Percentiles rank a stretch among this genome's conserved stretches.
Conservation (phyloP, 352 stramenopile genomes). For the Plasmopara muralis region DNA sequence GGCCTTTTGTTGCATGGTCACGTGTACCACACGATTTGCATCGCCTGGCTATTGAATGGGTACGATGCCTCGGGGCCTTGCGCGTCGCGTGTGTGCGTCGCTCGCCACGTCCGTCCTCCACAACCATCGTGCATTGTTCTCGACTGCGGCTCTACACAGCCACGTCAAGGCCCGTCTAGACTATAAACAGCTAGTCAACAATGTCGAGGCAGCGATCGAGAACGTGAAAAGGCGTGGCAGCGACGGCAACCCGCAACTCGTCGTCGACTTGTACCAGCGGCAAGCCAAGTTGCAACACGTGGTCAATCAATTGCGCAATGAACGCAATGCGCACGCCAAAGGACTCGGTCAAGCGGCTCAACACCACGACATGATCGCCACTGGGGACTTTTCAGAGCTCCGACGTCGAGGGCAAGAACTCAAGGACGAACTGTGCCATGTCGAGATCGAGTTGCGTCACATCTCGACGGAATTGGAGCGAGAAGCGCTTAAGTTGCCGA, state of each 20-base stretch:
- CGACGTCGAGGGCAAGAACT: conserved; percentile 42
- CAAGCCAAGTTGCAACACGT: conserved; percentile 46
- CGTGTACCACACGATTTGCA: neutral
- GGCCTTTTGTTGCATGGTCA: too few relatives aligned
- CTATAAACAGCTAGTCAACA: conserved; percentile 61
- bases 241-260: conserved; percentile 53
- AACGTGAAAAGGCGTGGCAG: conserved; percentile 66
- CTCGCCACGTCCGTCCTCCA: neutral
- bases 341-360: conserved; percentile 34
- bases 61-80: conserved; percentile 3
- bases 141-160: conserved; percentile 9
- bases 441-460: conserved; percentile 34
- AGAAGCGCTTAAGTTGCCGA: conserved; percentile 71
- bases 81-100: conserved; percentile 1
- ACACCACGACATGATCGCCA: neutral
- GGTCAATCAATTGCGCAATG: conserved; percentile 51
- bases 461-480: conserved; percentile 48
- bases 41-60: neutral
- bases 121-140: conserved; percentile 1
- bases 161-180: conserved; percentile 69
- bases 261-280: conserved; percentile 58
- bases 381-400: conserved; percentile 29
- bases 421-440: conserved; percentile 41
- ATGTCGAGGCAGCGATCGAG: conserved; percentile 42
- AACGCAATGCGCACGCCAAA: conserved; percentile 64